Evolutionary conservation across 2,329 filamentous ascomycete species (phyloP), one percentile per base, ranked within the genome.

Genomic region (Cordyceps javanica): DNA sequence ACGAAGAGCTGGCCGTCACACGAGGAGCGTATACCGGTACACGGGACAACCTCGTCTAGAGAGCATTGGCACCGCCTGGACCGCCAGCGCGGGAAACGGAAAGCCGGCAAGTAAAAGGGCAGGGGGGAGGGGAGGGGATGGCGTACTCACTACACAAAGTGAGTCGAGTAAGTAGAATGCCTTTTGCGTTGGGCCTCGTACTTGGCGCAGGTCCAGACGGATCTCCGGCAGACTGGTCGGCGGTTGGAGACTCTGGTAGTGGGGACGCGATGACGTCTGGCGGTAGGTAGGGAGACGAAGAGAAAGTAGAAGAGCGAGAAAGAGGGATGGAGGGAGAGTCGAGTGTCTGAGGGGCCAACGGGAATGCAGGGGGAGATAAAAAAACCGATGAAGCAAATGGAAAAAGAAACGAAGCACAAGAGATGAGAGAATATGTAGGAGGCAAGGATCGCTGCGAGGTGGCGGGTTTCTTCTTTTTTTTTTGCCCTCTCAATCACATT

Each of bases 261-360:
- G 66, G 66, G 59, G 62, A 64, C 61, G 60, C 59, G 62, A 68
- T 68, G 66, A 68, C 66, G 66, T 60, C 28, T 58, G 50, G 56
- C 13, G 21, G 48, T 2, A 16, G 38, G 30, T 16, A 57, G 49
- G n/a, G 30, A 45, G 25, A 38, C 14, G 6, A 32, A 23, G 26
- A 41, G 36, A 41, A 50, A 45, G 32, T n/a, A 41, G 39, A 28
- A 46, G 28, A 48, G 25, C 28, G 21, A 26, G 38, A 6, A 32
- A 32, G 30, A 42, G 21, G 21, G 19, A 23, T 19, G 25, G 36
- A 42, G 21, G 26, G 13, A 41, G 34, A 16, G 13, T n/a, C n/a
- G n/a, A 19, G 16, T 55, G 25, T 39, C 45, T 13, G n/a, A 19
- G 53, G 51, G 51, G 32, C 16, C 49, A 30, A n/a, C 2, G 9